Evolutionary conservation across 768 basidiomycete genomes (phyloP), one percentile per base, ranked within the genome.

Genomic region (Lepiota brunneoincarnata): DNA sequence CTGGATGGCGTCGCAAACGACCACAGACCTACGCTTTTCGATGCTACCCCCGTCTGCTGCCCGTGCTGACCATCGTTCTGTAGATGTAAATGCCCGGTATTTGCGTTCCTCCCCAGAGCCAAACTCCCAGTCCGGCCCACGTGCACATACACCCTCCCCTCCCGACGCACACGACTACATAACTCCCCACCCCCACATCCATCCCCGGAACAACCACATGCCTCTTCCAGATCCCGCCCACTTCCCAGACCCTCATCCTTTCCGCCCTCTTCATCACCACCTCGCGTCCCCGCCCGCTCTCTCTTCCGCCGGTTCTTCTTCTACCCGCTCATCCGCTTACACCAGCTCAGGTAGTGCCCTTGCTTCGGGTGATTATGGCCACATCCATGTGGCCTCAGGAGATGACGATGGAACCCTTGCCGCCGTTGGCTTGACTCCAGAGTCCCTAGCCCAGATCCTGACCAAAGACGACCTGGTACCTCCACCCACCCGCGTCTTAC

Each of bases 251-350:
- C 85, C 86, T 20, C 84, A 87, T 69, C 83, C 86, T 21, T 82
- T 79, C 55, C 80, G 81, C 38, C 69, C 75, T 9, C 80, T 73
- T 5, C 81, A 75, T 47, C 71, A 78, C 40, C 69, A 74, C 24
- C 58, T 56, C 47, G 26, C 69, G 35, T 72, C 71, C 46, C 69
- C 72, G 31, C 86, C 85, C 3, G 75, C 84, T 14, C 81, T 89
- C 50, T 89, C 87, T 2, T 87, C 87, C 3, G 79, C 80, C 38
- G 81, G 82, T 41, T 87, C 91, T 0, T 86, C 87, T 21, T 90
- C 89, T 63, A 87, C 87, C 26, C 86, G 79, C 65, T 82, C 87
- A 21, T 82, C 85, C 28, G 87, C 89, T 4, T 90, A 90, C 64
- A 87, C 87, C 20, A 86, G 79, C 68, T 82, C 83, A 17, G 86